These are phyloP conservation scores for Pneumocystis oryctolagi DNA, from an alignment of 1,139 yeast species.

Conservation along the genomic window DNA sequence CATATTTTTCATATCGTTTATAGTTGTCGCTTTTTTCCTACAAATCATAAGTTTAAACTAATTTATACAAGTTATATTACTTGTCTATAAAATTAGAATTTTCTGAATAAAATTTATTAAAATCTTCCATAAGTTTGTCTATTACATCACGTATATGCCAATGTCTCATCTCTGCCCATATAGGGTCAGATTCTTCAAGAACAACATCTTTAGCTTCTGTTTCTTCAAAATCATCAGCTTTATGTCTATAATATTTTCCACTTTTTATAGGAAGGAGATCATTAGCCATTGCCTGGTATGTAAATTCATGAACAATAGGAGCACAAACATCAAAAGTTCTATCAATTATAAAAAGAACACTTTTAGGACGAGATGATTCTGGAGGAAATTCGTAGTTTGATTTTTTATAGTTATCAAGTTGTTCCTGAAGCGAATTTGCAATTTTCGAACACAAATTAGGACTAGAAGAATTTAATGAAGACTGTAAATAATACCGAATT, in stretches of 20 bases:
- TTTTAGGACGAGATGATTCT: conserved; percentile 35
- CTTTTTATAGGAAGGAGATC: conserved; percentile 43
- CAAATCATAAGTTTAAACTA: neutral
- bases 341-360: conserved; percentile 64
- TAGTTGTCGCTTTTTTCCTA: conserved; percentile 20
- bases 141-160: conserved; percentile 65
- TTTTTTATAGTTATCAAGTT: conserved; percentile 63
- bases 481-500: conserved; percentile 52
- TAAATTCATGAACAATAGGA: conserved; percentile 77
- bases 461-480: conserved; percentile 37
- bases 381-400: conserved; percentile 50
- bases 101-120: conserved; percentile 53
- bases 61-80: neutral
- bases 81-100: conserved; percentile 40
- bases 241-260: conserved; percentile 40
- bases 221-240: conserved; percentile 49
- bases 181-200: conserved; percentile 52
- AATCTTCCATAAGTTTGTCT: conserved; percentile 43
- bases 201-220: conserved; percentile 34
- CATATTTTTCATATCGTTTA: conserved; percentile 29
- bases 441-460: conserved; percentile 54
- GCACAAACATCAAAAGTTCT: conserved; percentile 71
- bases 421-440: conserved; percentile 57
- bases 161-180: conserved; percentile 63
- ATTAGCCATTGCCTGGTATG: conserved; percentile 88